Evolutionary conservation across 2,329 filamentous ascomycete genomes (phyloP).

Genomic region (Fusarium coicis): DNA sequence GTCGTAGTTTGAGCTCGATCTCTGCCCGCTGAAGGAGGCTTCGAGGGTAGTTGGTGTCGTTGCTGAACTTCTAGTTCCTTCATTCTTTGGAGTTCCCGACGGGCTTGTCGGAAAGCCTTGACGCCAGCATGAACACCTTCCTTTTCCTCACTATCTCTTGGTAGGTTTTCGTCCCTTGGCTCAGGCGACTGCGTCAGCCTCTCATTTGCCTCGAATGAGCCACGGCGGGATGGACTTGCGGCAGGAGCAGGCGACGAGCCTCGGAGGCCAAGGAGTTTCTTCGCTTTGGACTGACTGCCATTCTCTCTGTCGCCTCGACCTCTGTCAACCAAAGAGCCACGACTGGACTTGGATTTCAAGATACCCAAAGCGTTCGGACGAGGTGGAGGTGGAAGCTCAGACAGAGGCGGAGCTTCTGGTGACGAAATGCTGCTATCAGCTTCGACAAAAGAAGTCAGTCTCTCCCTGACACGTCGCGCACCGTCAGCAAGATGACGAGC

Average conservation of each 20-base stretch:
- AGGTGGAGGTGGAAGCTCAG: slow-evolving; percentile 55
- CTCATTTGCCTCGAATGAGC: slow-evolving; percentile 37
- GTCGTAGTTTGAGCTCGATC: slow-evolving; percentile 36
- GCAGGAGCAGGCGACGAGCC: slow-evolving; percentile 56
- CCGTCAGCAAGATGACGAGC: slow-evolving; percentile 77
- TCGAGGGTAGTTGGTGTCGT: slow-evolving; percentile 49
- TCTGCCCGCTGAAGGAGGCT: slow-evolving; percentile 17
- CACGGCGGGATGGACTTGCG: slow-evolving; percentile 54
- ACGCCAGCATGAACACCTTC: slow-evolving; percentile 62
- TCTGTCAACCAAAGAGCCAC: slow-evolving; percentile 69
- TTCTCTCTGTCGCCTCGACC: slow-evolving; percentile 54
- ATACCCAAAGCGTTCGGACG: slow-evolving; percentile 70
- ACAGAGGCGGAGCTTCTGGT: slow-evolving; percentile 42
- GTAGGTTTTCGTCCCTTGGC: slow-evolving; percentile 37
- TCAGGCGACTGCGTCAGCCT: slow-evolving; percentile 31
- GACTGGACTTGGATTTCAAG: slow-evolving; percentile 73
- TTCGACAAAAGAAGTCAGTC: slow-evolving; percentile 75
- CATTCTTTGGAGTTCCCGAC: slow-evolving; percentile 65
- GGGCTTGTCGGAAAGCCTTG: slow-evolving; percentile 67
- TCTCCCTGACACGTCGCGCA: slow-evolving; percentile 77
- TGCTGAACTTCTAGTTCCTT: slow-evolving; percentile 63
- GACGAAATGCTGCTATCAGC: slow-evolving; percentile 60
- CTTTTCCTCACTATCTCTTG: slow-evolving; percentile 45
- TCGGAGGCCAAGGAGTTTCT: slow-evolving; percentile 71
- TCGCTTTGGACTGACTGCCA: slow-evolving; percentile 61